Conservation (phyloP, 495 filamentous ascomycete genomes). For the Xylaria venustula region DNA sequence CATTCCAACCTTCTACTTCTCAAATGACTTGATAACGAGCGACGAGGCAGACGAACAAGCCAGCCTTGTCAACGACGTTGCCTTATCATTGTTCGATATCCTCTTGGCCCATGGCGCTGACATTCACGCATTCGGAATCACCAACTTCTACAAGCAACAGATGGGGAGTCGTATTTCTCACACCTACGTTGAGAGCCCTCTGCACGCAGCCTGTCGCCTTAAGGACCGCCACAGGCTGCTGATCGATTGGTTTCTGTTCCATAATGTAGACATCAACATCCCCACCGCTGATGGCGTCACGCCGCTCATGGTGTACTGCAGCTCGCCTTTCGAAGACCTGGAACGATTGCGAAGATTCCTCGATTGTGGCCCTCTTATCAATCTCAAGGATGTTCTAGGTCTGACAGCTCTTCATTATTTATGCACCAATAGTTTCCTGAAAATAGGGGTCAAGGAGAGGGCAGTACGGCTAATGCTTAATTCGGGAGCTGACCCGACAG, state of each 20-base stretch:
- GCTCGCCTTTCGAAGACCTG: neutral
- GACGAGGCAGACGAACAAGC: neutral
- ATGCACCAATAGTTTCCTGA: neutral
- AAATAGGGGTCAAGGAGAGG: neutral
- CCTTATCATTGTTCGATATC: neutral
- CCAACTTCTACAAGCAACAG: neutral
- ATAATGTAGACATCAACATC: neutral
- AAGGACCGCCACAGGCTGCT: neutral
- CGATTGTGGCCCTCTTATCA: neutral
- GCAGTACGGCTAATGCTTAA: slow-evolving; percentile 1
- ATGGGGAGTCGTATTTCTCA: neutral
- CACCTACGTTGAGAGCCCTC: neutral
- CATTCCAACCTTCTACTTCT: neutral
- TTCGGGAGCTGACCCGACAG: neutral
- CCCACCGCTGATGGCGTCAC: neutral
- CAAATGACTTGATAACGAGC: neutral
- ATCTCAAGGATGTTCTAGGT: neutral
- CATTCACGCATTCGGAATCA: neutral
- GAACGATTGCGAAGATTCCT: neutral
- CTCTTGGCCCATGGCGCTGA: neutral
- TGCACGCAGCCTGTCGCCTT: slow-evolving; percentile 1
- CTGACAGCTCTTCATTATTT: slow-evolving; percentile 2
- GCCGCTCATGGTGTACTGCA: slow-evolving; percentile 6
- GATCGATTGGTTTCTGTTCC: slow-evolving; percentile 2
- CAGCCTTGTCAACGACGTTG: neutral